Conservation (phyloP, 2,329 filamentous ascomycete genomes). For the Chrysoporthe deuterocubensis region DNA sequence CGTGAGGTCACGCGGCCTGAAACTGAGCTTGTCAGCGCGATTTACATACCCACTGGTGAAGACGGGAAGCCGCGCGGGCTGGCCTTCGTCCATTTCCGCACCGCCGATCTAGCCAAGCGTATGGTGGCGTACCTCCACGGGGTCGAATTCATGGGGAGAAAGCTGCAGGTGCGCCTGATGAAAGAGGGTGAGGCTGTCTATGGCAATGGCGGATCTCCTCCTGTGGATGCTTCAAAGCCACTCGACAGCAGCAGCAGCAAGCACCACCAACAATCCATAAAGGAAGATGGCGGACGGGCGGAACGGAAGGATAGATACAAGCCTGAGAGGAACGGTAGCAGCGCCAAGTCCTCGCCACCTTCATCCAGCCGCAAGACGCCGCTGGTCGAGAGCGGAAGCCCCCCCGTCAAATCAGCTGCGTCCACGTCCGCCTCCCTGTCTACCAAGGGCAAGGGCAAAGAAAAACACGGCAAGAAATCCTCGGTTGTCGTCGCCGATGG, state of each 20-base stretch:
- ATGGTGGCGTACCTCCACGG: constrained; percentile 24
- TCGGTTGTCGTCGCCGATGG: constrained; percentile 28
- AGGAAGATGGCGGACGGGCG: constrained; percentile 9
- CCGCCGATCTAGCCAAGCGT: constrained; percentile 20
- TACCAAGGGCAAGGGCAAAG: constrained; percentile 3
- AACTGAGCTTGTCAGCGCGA: constrained; percentile 18
- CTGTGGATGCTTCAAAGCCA: neutral
- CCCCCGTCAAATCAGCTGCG: constrained; percentile 9
- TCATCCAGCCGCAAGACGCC: constrained; percentile 15
- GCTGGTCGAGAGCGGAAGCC: constrained; percentile 19
- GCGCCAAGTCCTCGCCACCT: constrained; percentile 11
- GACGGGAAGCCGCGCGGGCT: constrained; percentile 23
- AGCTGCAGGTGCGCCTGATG: constrained; percentile 26
- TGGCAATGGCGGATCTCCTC: neutral
- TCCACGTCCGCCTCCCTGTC: neutral
- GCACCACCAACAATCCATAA: constrained; percentile 16
- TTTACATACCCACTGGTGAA: constrained; percentile 23
- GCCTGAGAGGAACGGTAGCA: constrained; percentile 14
- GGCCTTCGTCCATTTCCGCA: constrained; percentile 25
- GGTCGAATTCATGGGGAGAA: constrained; percentile 26
- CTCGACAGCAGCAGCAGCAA: constrained; percentile 16
- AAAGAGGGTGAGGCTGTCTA: constrained; percentile 27
- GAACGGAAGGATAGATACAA: constrained; percentile 25
- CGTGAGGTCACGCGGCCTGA: constrained; percentile 24
- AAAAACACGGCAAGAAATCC: constrained; percentile 22